These are phyloP conservation scores for Penicillium brasilianum DNA, from an alignment of 2,329 filamentous ascomycete genomes.

Conservation along the genomic window DNA sequence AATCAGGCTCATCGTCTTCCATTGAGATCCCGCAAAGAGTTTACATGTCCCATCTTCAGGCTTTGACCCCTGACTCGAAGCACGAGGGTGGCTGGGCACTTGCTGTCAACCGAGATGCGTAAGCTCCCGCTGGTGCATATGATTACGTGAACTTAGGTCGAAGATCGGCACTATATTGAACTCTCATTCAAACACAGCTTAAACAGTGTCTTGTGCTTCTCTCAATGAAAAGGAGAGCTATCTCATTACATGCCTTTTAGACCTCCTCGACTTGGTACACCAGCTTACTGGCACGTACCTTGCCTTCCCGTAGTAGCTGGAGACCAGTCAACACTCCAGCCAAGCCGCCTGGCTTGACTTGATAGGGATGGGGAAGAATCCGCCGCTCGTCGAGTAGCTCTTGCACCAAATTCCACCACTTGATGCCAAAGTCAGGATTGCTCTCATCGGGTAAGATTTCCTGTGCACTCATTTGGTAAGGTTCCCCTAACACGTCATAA, in stretches of 20 bases:
- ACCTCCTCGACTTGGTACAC: slow-evolving; percentile 26
- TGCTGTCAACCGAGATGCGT: slow-evolving; percentile 3
- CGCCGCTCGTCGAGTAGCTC: slow-evolving; percentile 21
- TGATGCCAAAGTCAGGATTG: slow-evolving; percentile 23
- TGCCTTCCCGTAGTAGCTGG: slow-evolving; percentile 26
- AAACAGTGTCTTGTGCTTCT: not conserved
- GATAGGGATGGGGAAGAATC: slow-evolving; percentile 25
- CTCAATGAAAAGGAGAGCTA: not conserved
- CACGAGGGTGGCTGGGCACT: not conserved
- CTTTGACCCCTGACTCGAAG: not conserved
- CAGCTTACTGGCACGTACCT: slow-evolving; percentile 29
- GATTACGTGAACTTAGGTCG: not conserved
- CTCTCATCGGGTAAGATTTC: slow-evolving; percentile 12
- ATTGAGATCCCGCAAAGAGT: not conserved
- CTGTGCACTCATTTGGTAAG: slow-evolving; percentile 23
- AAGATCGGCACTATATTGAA: not conserved
- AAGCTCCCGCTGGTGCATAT: slow-evolving; percentile 6
- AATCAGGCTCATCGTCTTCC: too few relatives aligned
- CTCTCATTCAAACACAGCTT: not conserved
- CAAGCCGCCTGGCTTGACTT: slow-evolving; percentile 26
- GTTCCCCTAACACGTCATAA: slow-evolving; percentile 27
- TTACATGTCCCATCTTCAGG: not conserved
- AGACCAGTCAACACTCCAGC: slow-evolving; percentile 24
- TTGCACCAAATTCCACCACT: slow-evolving; percentile 22
- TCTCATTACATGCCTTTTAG: not conserved